Evolutionary conservation across 768 basidiomycete species (phyloP), one percentile per base, ranked within the genome.

Genomic region (Exidia glandulosa): DNA sequence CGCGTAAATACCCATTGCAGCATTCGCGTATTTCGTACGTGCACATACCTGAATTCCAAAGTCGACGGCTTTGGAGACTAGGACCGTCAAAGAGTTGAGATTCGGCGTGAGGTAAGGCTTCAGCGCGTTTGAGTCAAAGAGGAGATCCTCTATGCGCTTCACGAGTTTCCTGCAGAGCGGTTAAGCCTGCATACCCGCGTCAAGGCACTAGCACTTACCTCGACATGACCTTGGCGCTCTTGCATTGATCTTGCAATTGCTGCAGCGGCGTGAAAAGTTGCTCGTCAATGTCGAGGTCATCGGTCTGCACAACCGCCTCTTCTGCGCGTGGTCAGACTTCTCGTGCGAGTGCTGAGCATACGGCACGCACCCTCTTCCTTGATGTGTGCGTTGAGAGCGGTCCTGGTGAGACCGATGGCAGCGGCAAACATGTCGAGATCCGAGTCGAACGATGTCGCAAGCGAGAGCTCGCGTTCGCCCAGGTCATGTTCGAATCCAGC

Each of bases 391-490:
- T 81, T 75, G 14, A 97, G 81, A 2, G 88, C 86, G 3, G 94
- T 94, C 77, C 93, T 91, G 41, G 89, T 85, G 61, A 95, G 80
- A 2, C 91, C 91, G 52, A 97, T 83, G 2, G 94, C 90, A 9
- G 93, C 94, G 23, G 90, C 83, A 71, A 97, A 94, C 71, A 90
- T 88, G 69, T 99, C 95, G 7, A 98, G 77, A 71, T 99, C 96
- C 63, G 84, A 81, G 67, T 99, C 95, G 63, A 95, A 85, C 12
- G 87, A 81, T 29, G 84, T 73, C 1, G 87, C 82, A 67, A 89
- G 86, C 1, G 89, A 90, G 32, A 95, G 76, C 71, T 96, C 92
- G 27, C 88, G 82, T 73, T 98, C 95, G 12, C 86, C 92, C 29
- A 95, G 72, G 70, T 97, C 96, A 57, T 85, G 81, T n/a, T 90